Base-by-base conservation (phyloP, 2,329 filamentous ascomycete species). In the Trichothecium sympodiale region DNA sequence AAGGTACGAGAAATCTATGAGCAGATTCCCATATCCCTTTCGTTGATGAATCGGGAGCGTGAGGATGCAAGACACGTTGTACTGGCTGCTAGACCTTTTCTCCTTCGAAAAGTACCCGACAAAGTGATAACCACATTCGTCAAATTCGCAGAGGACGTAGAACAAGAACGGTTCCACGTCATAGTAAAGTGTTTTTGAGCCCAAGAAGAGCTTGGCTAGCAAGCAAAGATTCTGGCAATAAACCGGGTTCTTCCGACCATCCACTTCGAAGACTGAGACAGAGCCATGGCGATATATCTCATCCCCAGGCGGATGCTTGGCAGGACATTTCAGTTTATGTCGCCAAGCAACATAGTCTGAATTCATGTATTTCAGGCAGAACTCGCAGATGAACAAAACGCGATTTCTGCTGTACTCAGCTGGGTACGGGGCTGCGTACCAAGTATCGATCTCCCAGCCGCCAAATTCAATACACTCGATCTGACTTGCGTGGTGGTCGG, bases 31-130 rank as follows among this genome's bases (percentile, higher is more conserved):
- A 48, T 96, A 98, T 38, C 91, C 91, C 57, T 95, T 94, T 37
- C 93, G 80, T 62, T 95, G 89, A 53, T 96, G 91, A 37, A 96
- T 95, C 0, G 91, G 91, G 28, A 98, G 65, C 4, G 94, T 94
- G 33, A 98, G 65, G 47, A 98, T 98, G 58, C 91, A 98, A 8
- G 87, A 95, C 33, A 98, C 91, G 45, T 98, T 98, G 58, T 98
- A 96, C 48, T 88, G 81, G 41, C 87, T 94, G 57, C 85, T 89
- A 3, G 86, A 82, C 30, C 93, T 74, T 61, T 98, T 98, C 61
- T 98, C 91, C 56, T 98, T 98, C 34, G 91, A 96, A 51, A 98
- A 98, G 54, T 98, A 98, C n/a, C 91, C 91, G 17, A 96, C 89
- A 46, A 98, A 91, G 54, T 95, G 91, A 53, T 91, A 95, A 14